Conservation (phyloP, 2,329 filamentous ascomycete species). For the Cladophialophora yegresii region DNA sequence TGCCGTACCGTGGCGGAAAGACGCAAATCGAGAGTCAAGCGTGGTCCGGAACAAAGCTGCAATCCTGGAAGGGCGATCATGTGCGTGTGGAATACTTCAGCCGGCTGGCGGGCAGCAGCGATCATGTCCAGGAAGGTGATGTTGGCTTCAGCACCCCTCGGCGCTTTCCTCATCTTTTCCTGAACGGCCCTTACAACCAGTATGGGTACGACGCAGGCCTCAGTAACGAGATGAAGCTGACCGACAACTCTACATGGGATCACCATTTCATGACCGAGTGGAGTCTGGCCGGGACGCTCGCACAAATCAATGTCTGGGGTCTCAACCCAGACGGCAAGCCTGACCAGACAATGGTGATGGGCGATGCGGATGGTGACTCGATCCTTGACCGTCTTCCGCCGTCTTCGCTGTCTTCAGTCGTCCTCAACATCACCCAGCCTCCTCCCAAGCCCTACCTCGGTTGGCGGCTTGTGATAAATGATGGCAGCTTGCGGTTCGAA, state of each 20-base stretch:
- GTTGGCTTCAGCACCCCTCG: conserved; percentile 46
- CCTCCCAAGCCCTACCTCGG: conserved; percentile 59
- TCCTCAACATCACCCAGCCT: conserved; percentile 61
- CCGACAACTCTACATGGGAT: conserved; percentile 56
- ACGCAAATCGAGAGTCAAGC: conserved; percentile 50
- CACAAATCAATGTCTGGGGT: conserved; percentile 68
- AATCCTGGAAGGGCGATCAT: conserved; percentile 64
- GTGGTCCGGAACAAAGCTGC: conserved; percentile 61
- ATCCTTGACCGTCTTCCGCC: conserved; percentile 65
- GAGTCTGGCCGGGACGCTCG: conserved; percentile 52
- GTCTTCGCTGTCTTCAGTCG: conserved; percentile 56
- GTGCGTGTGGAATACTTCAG: conserved; percentile 66
- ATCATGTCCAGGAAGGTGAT: conserved; percentile 63
- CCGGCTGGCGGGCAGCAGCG: conserved; percentile 59
- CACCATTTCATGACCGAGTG: conserved; percentile 65
- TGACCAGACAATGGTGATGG: conserved; percentile 61
- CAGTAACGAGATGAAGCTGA: conserved; percentile 55
- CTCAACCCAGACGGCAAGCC: conserved; percentile 65
- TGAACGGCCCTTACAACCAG: conserved; percentile 64
- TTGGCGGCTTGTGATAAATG: conserved; percentile 59
- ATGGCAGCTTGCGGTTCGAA: conserved; percentile 55
- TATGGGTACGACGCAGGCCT: conserved; percentile 66
- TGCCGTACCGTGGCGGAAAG: conserved; percentile 56
- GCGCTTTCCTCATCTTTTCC: conserved; percentile 63
- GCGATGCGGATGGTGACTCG: conserved; percentile 63